Conservation (phyloP, 306 rosid genomes). For the Rosa lucieae region DNA sequence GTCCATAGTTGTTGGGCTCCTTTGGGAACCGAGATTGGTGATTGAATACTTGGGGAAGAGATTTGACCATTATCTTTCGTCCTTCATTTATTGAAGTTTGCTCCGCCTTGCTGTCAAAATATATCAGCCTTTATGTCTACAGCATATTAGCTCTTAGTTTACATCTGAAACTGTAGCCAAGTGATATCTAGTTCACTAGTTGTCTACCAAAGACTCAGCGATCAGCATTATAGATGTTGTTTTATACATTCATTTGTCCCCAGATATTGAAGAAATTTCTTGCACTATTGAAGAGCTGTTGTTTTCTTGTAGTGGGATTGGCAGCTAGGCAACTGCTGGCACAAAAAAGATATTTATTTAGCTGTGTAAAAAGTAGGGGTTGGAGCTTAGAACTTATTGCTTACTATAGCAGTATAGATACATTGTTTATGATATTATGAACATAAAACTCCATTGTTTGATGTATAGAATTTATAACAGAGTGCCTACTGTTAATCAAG, state of each 20-base stretch:
- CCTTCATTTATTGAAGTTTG: background rate
- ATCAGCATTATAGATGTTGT: background rate
- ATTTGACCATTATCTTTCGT: background rate
- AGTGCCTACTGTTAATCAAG: slow-evolving; percentile 1
- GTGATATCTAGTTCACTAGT: background rate
- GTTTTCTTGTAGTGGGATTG: slow-evolving; percentile 1
- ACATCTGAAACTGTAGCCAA: background rate
- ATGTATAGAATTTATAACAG: background rate
- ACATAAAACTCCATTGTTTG: background rate
- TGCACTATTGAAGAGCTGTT: background rate
- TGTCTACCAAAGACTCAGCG: background rate
- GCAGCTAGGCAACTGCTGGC: background rate
- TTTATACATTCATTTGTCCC: background rate
- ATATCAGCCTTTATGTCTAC: background rate
- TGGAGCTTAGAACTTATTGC: background rate
- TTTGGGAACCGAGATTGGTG: background rate
- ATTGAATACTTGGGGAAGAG: background rate
- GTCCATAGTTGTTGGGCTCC: background rate
- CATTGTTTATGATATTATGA: slow-evolving; percentile 1
- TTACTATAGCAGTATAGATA: background rate
- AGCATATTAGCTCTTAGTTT: background rate
- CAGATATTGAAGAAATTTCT: background rate
- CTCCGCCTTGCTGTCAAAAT: slow-evolving; percentile 1
- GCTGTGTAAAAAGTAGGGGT: background rate
- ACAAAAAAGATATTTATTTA: background rate